Evolutionary conservation across 1,284 basidiomycete species (phyloP).

Genomic region (Apiotrichum brassicae): DNA sequence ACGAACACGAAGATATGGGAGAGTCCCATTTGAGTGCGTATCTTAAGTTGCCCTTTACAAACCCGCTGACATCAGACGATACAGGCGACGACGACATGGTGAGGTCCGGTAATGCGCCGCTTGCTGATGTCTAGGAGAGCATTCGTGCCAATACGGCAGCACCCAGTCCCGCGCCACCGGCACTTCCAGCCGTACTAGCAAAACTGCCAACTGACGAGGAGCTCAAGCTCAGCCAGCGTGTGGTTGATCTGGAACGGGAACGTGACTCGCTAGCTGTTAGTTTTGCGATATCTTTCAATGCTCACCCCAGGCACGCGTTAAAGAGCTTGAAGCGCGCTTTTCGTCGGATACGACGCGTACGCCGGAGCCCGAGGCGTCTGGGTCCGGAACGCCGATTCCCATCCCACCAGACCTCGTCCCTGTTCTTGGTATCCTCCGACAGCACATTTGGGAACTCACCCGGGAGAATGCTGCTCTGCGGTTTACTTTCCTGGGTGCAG

Average conservation of each 20-base stretch:
- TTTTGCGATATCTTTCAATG: not conserved
- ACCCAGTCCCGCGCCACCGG: not conserved
- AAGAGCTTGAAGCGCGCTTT: slow-evolving; percentile 14
- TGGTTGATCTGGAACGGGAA: slow-evolving; percentile 34
- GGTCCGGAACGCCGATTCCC: slow-evolving; percentile 3
- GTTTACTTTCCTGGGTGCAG: slow-evolving; percentile 34
- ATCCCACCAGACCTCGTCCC: slow-evolving; percentile 33
- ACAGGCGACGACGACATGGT: slow-evolving; percentile 17
- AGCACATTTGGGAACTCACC: slow-evolving; percentile 36
- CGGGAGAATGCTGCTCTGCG: slow-evolving; percentile 41
- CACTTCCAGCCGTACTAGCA: not conserved
- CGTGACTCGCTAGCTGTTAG: slow-evolving; percentile 28
- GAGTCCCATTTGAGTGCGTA: slow-evolving; percentile 13
- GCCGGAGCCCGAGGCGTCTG: slow-evolving; percentile 2
- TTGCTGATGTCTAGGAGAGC: not conserved
- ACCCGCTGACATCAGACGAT: slow-evolving; percentile 7
- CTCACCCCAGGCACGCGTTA: slow-evolving; percentile 19
- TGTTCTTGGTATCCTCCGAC: slow-evolving; percentile 26
- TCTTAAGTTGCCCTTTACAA: too few relatives aligned
- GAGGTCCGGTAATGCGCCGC: too few relatives aligned
- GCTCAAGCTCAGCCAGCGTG: slow-evolving; percentile 23
- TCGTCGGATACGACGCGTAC: slow-evolving; percentile 16
- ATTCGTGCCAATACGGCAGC: not conserved
- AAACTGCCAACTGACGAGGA: slow-evolving; percentile 27
- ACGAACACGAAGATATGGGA: slow-evolving; percentile 12